A percentile compares a stretch with the other conserved stretches of the same genome.
Evolutionary conservation across 768 basidiomycete species (phyloP).

Genomic region (Candolleomyces aberdarensis): DNA sequence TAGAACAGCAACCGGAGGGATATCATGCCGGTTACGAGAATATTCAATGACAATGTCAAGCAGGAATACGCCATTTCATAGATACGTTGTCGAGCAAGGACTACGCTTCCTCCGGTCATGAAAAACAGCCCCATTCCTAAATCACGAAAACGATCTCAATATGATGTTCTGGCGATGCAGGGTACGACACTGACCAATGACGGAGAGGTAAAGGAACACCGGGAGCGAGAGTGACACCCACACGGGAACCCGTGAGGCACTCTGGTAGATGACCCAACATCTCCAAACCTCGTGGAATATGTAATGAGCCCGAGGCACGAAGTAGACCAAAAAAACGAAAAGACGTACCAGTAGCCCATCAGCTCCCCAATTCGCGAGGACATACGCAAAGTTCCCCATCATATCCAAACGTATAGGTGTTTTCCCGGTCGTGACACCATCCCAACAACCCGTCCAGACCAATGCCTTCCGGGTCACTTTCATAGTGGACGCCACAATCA

Average conservation of each 20-base stretch:
- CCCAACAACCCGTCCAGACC: slow-evolving; percentile 1
- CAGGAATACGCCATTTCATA: slow-evolving; percentile 3
- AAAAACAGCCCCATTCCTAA: slow-evolving; percentile 6
- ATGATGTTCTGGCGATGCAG: background rate
- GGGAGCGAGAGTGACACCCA: background rate
- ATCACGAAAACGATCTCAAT: background rate
- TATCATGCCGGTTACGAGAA: slow-evolving; percentile 5
- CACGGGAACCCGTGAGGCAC: background rate
- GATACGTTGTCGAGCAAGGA: background rate
- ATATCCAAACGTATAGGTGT: background rate
- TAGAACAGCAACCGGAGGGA: slow-evolving; percentile 2
- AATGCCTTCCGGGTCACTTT: background rate
- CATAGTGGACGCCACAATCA: background rate
- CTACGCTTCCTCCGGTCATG: background rate
- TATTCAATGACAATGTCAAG: slow-evolving; percentile 6
- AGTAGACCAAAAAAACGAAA: too few relatives aligned
- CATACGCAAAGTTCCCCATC: background rate
- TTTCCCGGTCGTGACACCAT: background rate
- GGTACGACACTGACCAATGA: background rate
- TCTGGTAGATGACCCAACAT: slow-evolving; percentile 8
- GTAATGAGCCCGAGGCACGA: background rate
- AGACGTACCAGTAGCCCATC: slow-evolving; percentile 6
- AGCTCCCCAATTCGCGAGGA: slow-evolving; percentile 2
- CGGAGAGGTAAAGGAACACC: background rate
- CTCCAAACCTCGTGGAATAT: slow-evolving; percentile 5